Evolutionary conservation across 129 eudicot genomes (phyloP).

Genomic region (Artemisia annua): DNA sequence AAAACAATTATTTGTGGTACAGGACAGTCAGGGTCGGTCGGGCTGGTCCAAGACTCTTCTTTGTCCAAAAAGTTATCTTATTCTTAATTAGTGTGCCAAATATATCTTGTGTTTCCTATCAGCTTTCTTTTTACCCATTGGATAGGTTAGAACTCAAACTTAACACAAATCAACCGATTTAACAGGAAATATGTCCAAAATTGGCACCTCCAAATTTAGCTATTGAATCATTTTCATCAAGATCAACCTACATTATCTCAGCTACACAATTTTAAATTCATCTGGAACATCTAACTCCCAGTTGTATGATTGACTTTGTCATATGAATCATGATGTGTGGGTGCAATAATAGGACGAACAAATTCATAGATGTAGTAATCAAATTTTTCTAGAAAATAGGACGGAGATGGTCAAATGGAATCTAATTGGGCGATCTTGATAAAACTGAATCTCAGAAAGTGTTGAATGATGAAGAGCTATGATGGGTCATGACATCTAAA

Average conservation of each 20-base stretch:
- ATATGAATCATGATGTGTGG: not conserved
- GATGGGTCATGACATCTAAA: not conserved
- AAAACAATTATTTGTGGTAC: not conserved
- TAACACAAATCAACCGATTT: constrained; percentile 1
- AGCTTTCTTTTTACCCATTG: not conserved
- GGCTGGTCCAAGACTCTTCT: not conserved
- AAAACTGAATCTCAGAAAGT: not conserved
- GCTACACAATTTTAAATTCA: not conserved
- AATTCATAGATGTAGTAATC: not conserved
- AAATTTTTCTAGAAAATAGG: not conserved
- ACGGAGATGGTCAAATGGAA: not conserved
- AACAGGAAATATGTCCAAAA: not conserved
- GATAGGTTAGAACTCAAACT: not conserved
- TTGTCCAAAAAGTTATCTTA: not conserved
- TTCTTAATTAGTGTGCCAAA: not conserved
- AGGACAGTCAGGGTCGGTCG: not conserved
- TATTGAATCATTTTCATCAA: not conserved
- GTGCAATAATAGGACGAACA: constrained; percentile 9
- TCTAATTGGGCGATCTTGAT: not conserved
- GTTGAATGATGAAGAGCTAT: not conserved
- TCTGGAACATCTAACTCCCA: not conserved
- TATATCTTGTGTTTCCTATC: not conserved
- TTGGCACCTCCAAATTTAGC: not conserved
- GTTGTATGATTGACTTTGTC: constrained; percentile 13
- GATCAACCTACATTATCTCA: constrained; percentile 8